Evolutionary conservation across 805 yeast genomes (phyloP), one percentile per base, ranked within the genome.

Genomic region (Wickerhamomyces rabaulensis): DNA sequence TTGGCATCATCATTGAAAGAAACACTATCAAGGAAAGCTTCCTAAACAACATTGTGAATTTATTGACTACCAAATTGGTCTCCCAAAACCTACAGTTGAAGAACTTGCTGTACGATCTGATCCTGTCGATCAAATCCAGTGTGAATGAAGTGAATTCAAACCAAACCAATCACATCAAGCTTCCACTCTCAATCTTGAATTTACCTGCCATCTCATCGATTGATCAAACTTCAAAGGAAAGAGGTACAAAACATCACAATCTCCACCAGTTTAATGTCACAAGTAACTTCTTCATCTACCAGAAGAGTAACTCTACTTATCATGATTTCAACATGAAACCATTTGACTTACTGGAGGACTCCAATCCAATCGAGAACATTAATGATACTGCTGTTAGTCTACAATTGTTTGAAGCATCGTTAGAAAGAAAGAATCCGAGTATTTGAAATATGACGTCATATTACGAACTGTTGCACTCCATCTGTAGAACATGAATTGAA

Each of bases 341-440:
- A 12, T 79, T 80, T 61, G 87, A 81, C 52, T 56, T 80, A 52
- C 68, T 81, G 40, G 85, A 80, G 54, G 85, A 81, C 45, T 66
- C 82, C 1, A 75, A 68, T 51, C 76, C 80, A 1, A 54, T 64
- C 7, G 64, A 69, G 47, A 67, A 74, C 6, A 51, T 68, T 25
- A 79, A 80, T 57, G 85, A 81, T 53, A 71, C 77, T 0, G 74
- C 84, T 2, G 59, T 81, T 16, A 75, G 75, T 47, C 61, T 82
- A 44, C 74, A 78, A 16, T 62, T 74, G 45, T 81, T 81, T 58
- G 83, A 77, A 44, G 72, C 79, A 3, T 69, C 75, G 16, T 58
- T 72, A 3, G 80, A 76, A 43, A 65, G 65, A 47, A 69, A 67
- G 44, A 76, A 78, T 50, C 80, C 80, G 22, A 39, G 50, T 21